phyloP scores from a whole-genome alignment of 805 yeast genomes.

The Kazachstania psychrophila region DNA sequence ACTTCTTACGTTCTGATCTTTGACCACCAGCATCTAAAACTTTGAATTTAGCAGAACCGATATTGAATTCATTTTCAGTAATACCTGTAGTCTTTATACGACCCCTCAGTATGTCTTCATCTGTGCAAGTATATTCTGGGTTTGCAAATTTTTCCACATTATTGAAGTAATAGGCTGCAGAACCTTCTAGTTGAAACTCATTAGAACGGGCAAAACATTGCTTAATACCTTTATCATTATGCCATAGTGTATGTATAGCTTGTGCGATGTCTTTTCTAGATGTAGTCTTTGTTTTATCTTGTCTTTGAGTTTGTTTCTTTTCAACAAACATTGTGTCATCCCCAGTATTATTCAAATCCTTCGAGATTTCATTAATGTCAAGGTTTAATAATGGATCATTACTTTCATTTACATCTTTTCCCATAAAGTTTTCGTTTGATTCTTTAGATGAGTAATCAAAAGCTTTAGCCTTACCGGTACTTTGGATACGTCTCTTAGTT shows the following conservation, averaged over 20 bases:
- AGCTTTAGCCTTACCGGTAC: slow-evolving; percentile 45
- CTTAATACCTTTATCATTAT: slow-evolving; percentile 54
- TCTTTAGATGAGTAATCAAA: slow-evolving; percentile 15
- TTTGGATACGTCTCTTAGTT: slow-evolving; percentile 39
- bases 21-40: slow-evolving; percentile 97
- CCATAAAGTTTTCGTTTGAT: slow-evolving; percentile 6
- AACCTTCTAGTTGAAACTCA: slow-evolving; percentile 77
- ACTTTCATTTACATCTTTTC: background rate
- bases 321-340: slow-evolving; percentile 20
- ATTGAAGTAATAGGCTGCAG: slow-evolving; percentile 73
- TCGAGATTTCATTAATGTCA: slow-evolving; percentile 17
- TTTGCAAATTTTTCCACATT: slow-evolving; percentile 57
- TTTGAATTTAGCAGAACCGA: slow-evolving; percentile 56
- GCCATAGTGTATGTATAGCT: slow-evolving; percentile 67
- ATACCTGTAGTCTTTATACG: slow-evolving; percentile 94
- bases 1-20: slow-evolving; percentile 78
- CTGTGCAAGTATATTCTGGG: slow-evolving; percentile 57
- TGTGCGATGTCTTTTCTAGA: slow-evolving; percentile 52
- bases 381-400: background rate
- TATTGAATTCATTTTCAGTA: slow-evolving; percentile 70
- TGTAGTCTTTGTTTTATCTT: slow-evolving; percentile 6
- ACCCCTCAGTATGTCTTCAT: slow-evolving; percentile 80
- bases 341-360: slow-evolving; percentile 18
- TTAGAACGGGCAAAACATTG: slow-evolving; percentile 51
- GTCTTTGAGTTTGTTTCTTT: slow-evolving; percentile 6